phyloP scores from a whole-genome alignment of 768 basidiomycete genomes.

The Polyporus arcularius region DNA sequence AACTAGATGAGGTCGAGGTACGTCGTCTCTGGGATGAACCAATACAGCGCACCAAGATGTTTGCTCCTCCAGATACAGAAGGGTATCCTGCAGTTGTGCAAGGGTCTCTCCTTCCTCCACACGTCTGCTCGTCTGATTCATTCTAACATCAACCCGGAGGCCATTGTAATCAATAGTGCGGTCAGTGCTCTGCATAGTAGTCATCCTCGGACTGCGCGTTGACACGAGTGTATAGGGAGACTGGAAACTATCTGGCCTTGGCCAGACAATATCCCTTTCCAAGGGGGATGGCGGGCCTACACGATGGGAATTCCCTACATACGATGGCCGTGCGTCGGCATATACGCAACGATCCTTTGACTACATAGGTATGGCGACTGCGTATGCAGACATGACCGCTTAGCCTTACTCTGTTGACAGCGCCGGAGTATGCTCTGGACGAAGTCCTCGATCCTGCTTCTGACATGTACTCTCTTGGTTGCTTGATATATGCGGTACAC shows the following conservation, averaged over 20 bases:
- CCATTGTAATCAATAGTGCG: slow-evolving; percentile 84
- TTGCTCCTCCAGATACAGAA: slow-evolving; percentile 76
- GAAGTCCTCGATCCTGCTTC: slow-evolving; percentile 84
- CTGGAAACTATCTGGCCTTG: slow-evolving; percentile 95
- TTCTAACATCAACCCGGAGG: slow-evolving; percentile 85
- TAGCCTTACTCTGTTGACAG: slow-evolving; percentile 40
- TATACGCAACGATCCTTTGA: slow-evolving; percentile 93
- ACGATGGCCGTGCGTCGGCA: slow-evolving; percentile 75
- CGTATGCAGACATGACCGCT: too few species aligned
- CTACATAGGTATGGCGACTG: slow-evolving; percentile 71
- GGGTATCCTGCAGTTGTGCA: slow-evolving; percentile 91
- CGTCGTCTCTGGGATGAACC: slow-evolving; percentile 20
- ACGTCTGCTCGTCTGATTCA: slow-evolving; percentile 91
- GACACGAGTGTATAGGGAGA: slow-evolving; percentile 64
- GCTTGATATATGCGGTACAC: slow-evolving; percentile 89
- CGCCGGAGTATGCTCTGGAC: slow-evolving; percentile 93
- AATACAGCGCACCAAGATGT: background rate
- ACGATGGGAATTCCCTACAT: slow-evolving; percentile 89
- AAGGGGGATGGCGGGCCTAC: slow-evolving; percentile 70
- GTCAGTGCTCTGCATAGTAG: slow-evolving; percentile 44
- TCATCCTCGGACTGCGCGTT: background rate
- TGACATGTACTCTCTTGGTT: slow-evolving; percentile 93
- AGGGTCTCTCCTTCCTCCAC: slow-evolving; percentile 88
- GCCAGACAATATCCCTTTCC: slow-evolving; percentile 78
- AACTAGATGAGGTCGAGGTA: slow-evolving; percentile 96